Base-by-base conservation (phyloP, 495 filamentous ascomycete species). In the Penicillium roqueforti region DNA sequence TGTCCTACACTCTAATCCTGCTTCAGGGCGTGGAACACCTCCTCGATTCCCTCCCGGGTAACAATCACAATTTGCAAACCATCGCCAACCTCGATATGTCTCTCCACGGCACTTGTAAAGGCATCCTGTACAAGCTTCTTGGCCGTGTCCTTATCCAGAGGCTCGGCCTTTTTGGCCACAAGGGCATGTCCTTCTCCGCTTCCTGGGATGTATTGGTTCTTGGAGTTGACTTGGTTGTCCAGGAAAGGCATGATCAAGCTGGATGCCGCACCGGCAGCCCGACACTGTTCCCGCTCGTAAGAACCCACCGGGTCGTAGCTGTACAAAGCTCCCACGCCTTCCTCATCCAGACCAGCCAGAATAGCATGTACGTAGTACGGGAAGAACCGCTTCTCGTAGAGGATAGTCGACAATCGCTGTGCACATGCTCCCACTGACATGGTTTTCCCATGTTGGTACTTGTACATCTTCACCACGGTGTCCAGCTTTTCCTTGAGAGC, bases 181-280 rank as follows among this genome's bases (percentile, higher is more conserved):
- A 96, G 79, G 20, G 83, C 87, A 70, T 93, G 88, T 36, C 91
- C 92, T 60, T 82, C 82, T 50, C 88, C 91, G 62, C 87, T 91
- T n/a, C 84, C 87, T 9, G 93, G 93, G 25, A 91, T 77, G 69
- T 96, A 95, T 76, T 97, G 93, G 69, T 98, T 98, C 80, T 97
- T 97, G 80, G 91, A 93, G 74, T 97, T 97, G 76, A 98, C 93
- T 72, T 98, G 95, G 68, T 97, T 98, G 71, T 98, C 93, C 68
- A 98, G 77, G 79, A 98, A 97, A 4, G 93, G 93, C 88, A 97
- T 97, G 70, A 98, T 98, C 74, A 98, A 76, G 60, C 89, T 95
- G 34, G 89, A 87, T 28, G 95, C 93, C n/a, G 93, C 91, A 51
- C 93, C 93, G 18, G 89, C 93, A 18, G 95, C 92, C 32, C 91